These are phyloP conservation scores for Moesziomyces sp. DNA, from an alignment of 1,284 basidiomycete genomes.

Conservation along the genomic window DNA sequence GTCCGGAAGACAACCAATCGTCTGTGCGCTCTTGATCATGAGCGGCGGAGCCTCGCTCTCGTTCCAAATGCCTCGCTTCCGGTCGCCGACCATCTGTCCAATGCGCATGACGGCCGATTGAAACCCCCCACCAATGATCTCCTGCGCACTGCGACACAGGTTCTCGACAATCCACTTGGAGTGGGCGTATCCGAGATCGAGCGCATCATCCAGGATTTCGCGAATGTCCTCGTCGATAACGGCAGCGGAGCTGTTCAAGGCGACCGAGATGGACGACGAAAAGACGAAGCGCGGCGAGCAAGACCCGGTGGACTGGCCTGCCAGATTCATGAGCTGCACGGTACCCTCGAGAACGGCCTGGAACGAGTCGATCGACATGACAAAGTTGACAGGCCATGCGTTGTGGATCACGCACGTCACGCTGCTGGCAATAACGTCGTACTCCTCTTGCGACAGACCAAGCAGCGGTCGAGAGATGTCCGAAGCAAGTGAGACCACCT, in stretches of 20 bases:
- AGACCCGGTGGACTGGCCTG: constrained; percentile 69
- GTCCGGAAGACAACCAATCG: constrained; percentile 71
- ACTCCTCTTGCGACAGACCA: constrained; percentile 23
- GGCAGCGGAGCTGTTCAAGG: constrained; percentile 63
- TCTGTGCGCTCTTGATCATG: constrained; percentile 70
- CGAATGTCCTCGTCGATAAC: constrained; percentile 69
- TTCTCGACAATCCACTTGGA: constrained; percentile 76
- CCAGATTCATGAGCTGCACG: constrained; percentile 73
- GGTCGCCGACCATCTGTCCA: constrained; percentile 74
- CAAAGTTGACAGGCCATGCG: constrained; percentile 57
- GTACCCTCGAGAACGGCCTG: constrained; percentile 70
- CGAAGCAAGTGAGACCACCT: constrained; percentile 21
- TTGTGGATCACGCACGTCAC: constrained; percentile 51
- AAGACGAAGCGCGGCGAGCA: constrained; percentile 72
- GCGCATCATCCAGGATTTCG: constrained; percentile 68
- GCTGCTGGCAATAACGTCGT: constrained; percentile 9
- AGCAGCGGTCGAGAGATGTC: constrained; percentile 24
- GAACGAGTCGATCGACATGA: constrained; percentile 48
- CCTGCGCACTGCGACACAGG: constrained; percentile 70
- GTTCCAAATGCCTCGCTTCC: constrained; percentile 73
- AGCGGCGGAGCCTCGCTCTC: constrained; percentile 72
- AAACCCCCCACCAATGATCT: constrained; percentile 41
- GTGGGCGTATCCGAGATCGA: constrained; percentile 73
- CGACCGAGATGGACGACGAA: constrained; percentile 73
- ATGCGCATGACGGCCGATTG: constrained; percentile 61